Base-by-base conservation (phyloP, 306 rosid genomes). In the Leucaena leucocephala region DNA sequence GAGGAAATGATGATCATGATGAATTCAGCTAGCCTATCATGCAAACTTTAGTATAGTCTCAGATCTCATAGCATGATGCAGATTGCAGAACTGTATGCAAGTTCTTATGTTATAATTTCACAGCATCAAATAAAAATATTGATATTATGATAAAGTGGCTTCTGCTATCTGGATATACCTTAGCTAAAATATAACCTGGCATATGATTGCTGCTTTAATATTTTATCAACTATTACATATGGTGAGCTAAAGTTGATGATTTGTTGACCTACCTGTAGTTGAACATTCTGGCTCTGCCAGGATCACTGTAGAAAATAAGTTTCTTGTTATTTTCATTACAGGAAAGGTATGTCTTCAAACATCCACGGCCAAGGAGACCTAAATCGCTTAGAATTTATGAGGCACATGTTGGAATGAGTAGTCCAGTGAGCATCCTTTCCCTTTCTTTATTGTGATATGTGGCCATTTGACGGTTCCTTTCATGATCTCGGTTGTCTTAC, bases 381-480 rank as follows among this genome's bases (percentile, higher is more conserved):
- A 84, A 86, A 42, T 91, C 98, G 78, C 97, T 95, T 64, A 85
- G 98, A 82, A 91, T 95, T 82, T 95, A 95, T 55, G 98, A 95
- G 85, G 61, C 97, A 59, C 98, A 92, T 68, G 86, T 95, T 36
- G 98, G 98, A 83, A 95, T 95, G 98, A 95, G 98, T 75, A 95
- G 98, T 84, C 87, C 91, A 84, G 98, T 95, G 80, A 21, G 89
- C 73, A 85, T 75, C 66, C 67, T 71, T 34, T 42, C 50, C 74
- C 66, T 75, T 75, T 82, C 39, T 67, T 78, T 82, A 67, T 17
- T 84, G 71, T 82, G 71, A 75, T 66, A 38, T 54, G 75, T 80
- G 13, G 15, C 81, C 49, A 35, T 73, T 67, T 42, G 59, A 17
- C 33, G 6, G 42, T 85, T 68, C 52, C 54, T 55, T 46, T 46